Evolutionary conservation across 768 basidiomycete species (phyloP), one percentile per base, ranked within the genome.

Genomic region (Neoboletus magnificus): DNA sequence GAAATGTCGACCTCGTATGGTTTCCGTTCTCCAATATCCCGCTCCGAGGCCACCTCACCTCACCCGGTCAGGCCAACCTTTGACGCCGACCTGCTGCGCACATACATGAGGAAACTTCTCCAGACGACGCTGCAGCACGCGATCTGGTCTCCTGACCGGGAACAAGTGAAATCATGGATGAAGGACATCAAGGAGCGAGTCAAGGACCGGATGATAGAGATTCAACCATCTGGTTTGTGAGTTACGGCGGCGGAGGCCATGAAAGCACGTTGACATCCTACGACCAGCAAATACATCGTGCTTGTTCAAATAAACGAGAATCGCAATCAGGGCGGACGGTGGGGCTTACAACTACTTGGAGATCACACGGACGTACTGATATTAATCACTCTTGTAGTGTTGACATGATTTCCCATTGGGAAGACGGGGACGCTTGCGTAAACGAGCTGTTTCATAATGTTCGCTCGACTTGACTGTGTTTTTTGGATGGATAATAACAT

Each of bases 301-400:
- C 76, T 91, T 45, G 91, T 89, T 27, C 91, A 91, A 66, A 84
- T 91, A 58, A 88, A 83, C 67, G 90, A 91, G 76, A 93, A 93
- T 62, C 76, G 82, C 55, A 87, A 89, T 4, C 91, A 93, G 70
- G 91, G 90, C 54, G 89, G 89, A 66, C 83, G 89, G 90, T 91
- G 65, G 69, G 37, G 85, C 57, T 33, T 29, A 22, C 5, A 29
- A 46, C 33, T 29, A 25, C 49, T 36, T 23, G 5, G 37, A 29
- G 48, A 48, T 40, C 36, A 46, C 53, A 52, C 56, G 52, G 55
- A 43, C 12, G 13, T 47, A 53, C 36, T 53, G 49, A 60, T 30
- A 4, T 54, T 45, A 41, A 36, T 47, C 42, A 5, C 36, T 15
- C 36, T 52, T 53, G 36, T 60, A 92, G 91, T 62, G 89, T 87